Base-by-base conservation (phyloP, 139 green algal species). In the Chlamydomonas asymmetrica region DNA sequence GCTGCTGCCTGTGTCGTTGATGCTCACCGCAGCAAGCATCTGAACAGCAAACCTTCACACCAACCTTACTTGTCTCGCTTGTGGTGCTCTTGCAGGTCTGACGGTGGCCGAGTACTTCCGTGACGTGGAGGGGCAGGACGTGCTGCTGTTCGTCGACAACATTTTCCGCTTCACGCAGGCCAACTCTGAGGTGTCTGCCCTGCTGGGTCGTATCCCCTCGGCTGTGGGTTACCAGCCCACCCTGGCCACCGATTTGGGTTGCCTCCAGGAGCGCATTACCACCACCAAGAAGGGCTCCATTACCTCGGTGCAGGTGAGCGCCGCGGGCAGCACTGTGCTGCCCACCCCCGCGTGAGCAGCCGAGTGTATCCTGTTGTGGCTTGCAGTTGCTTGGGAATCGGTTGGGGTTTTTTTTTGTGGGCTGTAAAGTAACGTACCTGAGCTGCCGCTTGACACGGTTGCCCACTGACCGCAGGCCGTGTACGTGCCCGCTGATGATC, bases 101-200 rank as follows among this genome's bases (percentile, higher is more conserved):
- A 99, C 97, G 7, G 93, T 99, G 10, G 97, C 97, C 27, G 97
- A 99, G 92, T 96, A 98, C 87, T 99, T 99, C 96, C 93, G 97
- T 88, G 97, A 99, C 73, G 84, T 93, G 71, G 96, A 99, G 92
- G 95, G 96, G 22, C 97, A 99, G 88, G 97, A 99, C 81, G 97
- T 99, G 91, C 92, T 99, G 82, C 89, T 99, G 61, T 99, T 99
- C 80, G 92, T 99, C 25, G 97, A 99, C 92, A 99, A 99, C 92
- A 99, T 99, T 80, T 99, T 99, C 96, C 91, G 97, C 64, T 99
- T 99, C 88, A 99, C 97, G 27, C 94, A 98, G 89, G 95, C 95
- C 62, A 98, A 98, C 92, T 98, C 93, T 35, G 94, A 99, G 89
- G 96, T 99, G 89, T 99, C 96, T 83, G 96, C 96, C 45, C 90